Evolutionary conservation across 2,329 filamentous ascomycete species (phyloP).

Genomic region (Daldinia sp.): DNA sequence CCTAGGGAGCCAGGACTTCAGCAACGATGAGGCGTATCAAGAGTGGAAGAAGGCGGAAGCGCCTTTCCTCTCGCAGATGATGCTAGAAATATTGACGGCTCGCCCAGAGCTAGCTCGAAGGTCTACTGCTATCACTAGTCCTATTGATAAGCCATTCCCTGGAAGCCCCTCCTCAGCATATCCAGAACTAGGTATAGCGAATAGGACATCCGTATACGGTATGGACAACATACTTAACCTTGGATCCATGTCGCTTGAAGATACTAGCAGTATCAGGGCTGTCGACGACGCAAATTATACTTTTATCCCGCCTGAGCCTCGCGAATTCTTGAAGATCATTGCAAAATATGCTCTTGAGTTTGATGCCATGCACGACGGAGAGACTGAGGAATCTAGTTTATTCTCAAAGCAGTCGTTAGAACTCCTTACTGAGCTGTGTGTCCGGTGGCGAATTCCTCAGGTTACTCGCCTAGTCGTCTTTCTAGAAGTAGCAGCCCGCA

Average conservation of each 20-base stretch:
- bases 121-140: conserved; percentile 64
- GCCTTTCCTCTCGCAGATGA: conserved; percentile 90
- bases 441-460: conserved; percentile 90
- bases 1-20: conserved; percentile 86
- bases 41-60: conserved; percentile 92
- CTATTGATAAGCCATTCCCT: conserved; percentile 69
- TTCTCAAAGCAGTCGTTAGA: conserved; percentile 85
- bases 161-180: conserved; percentile 62
- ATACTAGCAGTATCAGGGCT: conserved; percentile 62
- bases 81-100: conserved; percentile 87
- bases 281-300: conserved; percentile 80
- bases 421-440: conserved; percentile 83
- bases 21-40: conserved; percentile 87
- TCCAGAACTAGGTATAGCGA: conserved; percentile 65
- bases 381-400: conserved; percentile 62
- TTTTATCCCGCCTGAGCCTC: conserved; percentile 88
- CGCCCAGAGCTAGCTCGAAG: conserved; percentile 87
- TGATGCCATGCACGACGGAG: conserved; percentile 69
- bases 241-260: conserved; percentile 72
- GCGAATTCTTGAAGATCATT: conserved; percentile 85
- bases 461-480: conserved; percentile 84
- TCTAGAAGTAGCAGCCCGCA: conserved; percentile 85
- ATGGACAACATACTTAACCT: conserved; percentile 78
- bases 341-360: conserved; percentile 79
- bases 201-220: conserved; percentile 56